Base-by-base conservation (phyloP, 371 early-diverging fungal species). In the Mucor sp. region DNA sequence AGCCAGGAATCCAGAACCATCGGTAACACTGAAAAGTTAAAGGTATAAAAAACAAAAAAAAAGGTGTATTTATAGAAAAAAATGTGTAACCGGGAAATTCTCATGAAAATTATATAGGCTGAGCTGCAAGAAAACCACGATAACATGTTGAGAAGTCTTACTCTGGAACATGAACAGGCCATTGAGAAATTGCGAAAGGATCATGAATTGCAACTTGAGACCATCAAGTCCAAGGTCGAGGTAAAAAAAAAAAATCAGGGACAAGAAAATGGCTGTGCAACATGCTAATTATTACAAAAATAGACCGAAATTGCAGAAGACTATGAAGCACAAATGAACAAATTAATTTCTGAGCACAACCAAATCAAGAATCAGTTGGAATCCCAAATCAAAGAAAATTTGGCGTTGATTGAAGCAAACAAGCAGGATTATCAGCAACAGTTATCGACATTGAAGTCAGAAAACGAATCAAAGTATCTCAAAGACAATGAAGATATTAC, bases 401-500 rank as follows among this genome's bases (percentile, higher is more conserved):
- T 58, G 17, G 30, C n/a, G 4, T 28, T 60, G 23, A 39, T 60
- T 3, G 61, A 74, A n/a, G 17, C 59, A 65, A n/a, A 25, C 12
- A n/a, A 70, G 63, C 27, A 63, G 53, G 48, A 35, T 43, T 30
- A 25, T 21, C 8, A 50, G 21, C 50, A 23, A 50, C 50, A 50
- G 3, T 25, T 50, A 25, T 25, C 25, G 23, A 3, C 21, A 12
- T 33, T 68, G 39, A 50, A 66, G 21, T 62, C 60, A 37, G 69
- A 72, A 23, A 58, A 64, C 3, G 53, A 68, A 44, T 14, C 19
- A 17, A 53, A 66, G 60, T 67, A 56, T 69, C 79, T 60, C 44
- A 76, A 67, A 58, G 73, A 30, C 68, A 81, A 67, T 71, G 79
- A 77, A 58, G 75, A 63, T 37, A 67, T 43, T 21, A 75, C 66